Base-by-base conservation (phyloP, 768 basidiomycete species). In the Cyclocybe aegerita region DNA sequence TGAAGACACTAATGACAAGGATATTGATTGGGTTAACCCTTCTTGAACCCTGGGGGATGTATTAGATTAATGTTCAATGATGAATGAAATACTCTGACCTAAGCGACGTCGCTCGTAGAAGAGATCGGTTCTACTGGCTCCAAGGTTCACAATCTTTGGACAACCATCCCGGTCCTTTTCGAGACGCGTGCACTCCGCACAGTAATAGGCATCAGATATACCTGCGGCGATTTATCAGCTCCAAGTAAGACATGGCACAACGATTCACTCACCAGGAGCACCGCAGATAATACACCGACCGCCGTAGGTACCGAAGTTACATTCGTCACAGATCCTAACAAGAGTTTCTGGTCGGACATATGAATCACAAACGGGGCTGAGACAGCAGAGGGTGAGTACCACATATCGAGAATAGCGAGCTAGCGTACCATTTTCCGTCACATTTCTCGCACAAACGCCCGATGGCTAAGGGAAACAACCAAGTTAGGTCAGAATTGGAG, bases 91-190 rank as follows among this genome's bases (percentile, higher is more conserved):
- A 33, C 33, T 31, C 80, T 37, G 61, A 89, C 91, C 91, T 54
- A 93, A 71, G 62, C 91, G 81, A 63, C 91, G 83, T 53, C 92
- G 77, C 67, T 95, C 93, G 60, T 94, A 95, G 78, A 95, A 95
- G 39, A 94, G 66, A 66, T 94, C 93, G 41, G 93, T 96, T 61
- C 93, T 78, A 62, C 90, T 90, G 7, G 93, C 93, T 50, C 94
- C 94, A n/a, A 97, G 77, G 65, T 97, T 96, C 54, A 96, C 93
- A 61, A 96, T 93, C 81, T 98, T 98, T 7, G 94, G 94, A 74
- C 97, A 99, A 0, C 97, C 97, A 68, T 99, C 97, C 33, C 97
- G 77, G 61, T 98, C 95, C 65, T 98, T 98, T 67, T 99, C 97
- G 43, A 98, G 73, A 43, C 95, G 77, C n/a, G 90, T 93, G 63